phyloP scores from a whole-genome alignment of 2,329 filamentous ascomycete species.

The Trichoderma oligosporum region DNA sequence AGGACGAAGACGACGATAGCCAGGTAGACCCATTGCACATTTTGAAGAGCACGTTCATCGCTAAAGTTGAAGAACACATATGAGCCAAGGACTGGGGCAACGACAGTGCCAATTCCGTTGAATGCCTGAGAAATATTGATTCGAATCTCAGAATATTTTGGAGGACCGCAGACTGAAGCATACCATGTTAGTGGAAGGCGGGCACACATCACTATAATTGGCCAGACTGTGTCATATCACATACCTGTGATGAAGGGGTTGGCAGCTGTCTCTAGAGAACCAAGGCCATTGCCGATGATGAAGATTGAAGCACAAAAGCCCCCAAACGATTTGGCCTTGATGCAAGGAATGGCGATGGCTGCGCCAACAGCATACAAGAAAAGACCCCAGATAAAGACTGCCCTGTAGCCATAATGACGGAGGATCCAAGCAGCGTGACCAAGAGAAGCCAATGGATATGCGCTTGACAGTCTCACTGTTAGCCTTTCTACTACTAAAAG shows the following conservation, averaged over 20 bases:
- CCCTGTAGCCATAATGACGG: conserved; percentile 61
- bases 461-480: conserved; percentile 35
- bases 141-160: conserved; percentile 67
- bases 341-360: conserved; percentile 53
- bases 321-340: conserved; percentile 62
- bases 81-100: conserved; percentile 69
- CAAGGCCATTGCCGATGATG: conserved; percentile 69
- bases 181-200: background rate
- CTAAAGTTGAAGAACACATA: conserved; percentile 68
- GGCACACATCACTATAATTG: background rate
- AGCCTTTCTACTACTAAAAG: background rate
- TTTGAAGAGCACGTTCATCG: conserved; percentile 54
- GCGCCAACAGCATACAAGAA: conserved; percentile 62
- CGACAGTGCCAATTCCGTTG: conserved; percentile 69
- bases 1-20: conserved; percentile 70
- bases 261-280: conserved; percentile 71
- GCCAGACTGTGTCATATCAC: conserved; percentile 27
- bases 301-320: conserved; percentile 72
- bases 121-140: conserved; percentile 75
- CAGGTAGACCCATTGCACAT: conserved; percentile 75
- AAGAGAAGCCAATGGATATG: conserved; percentile 67
- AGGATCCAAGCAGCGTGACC: conserved; percentile 61
- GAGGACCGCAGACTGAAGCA: conserved; percentile 49
- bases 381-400: conserved; percentile 66
- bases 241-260: conserved; percentile 66